These are phyloP conservation scores for Paxillus ammoniavirescens DNA, from an alignment of 768 basidiomycete species.

Conservation along the genomic window DNA sequence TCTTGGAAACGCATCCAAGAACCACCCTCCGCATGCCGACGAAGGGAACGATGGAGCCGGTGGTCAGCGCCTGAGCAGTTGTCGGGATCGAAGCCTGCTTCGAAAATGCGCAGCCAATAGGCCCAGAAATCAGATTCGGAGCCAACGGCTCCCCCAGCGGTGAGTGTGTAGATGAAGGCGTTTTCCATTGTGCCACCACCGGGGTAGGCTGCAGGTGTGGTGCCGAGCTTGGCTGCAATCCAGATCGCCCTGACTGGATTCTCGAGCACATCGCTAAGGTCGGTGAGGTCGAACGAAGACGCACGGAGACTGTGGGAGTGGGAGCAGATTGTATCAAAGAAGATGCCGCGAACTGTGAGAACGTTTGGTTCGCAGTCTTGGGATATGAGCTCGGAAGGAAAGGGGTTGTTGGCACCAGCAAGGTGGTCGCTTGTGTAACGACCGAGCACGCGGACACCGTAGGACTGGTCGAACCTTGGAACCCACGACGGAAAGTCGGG, in stretches of 20 bases:
- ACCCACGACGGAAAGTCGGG: constrained; percentile 7
- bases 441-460: constrained; percentile 1
- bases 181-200: constrained; percentile 1
- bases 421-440: constrained; percentile 4
- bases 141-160: background rate
- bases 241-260: background rate
- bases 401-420: background rate
- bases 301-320: background rate
- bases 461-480: constrained; percentile 5
- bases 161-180: constrained; percentile 1
- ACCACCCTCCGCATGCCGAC: background rate
- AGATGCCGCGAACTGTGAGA: constrained; percentile 4
- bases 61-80: background rate
- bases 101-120: background rate
- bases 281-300: background rate
- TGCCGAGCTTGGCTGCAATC: background rate
- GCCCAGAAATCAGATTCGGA: background rate
- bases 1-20: constrained; percentile 6
- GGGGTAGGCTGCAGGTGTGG: background rate
- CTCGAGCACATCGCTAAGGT: background rate
- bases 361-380: background rate
- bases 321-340: background rate
- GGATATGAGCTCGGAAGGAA: background rate
- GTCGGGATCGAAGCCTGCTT: background rate
- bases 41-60: background rate